These are phyloP conservation scores for Knoxdaviesia capensis DNA, from an alignment of 2,329 filamentous ascomycete species.

Conservation along the genomic window DNA sequence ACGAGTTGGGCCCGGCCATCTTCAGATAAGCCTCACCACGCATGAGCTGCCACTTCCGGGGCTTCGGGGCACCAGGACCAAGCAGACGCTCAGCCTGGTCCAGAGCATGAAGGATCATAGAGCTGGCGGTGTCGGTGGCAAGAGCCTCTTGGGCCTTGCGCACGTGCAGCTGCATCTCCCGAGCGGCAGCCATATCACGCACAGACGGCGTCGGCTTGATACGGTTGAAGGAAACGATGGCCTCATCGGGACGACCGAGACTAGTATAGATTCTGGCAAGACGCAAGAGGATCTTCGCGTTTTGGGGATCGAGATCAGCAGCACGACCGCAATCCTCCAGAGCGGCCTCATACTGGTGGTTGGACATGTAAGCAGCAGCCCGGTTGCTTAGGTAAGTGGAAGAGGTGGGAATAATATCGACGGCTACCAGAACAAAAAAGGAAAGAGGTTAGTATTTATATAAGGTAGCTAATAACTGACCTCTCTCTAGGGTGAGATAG, in stretches of 20 bases:
- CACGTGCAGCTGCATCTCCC: constrained; percentile 69
- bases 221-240: constrained; percentile 59
- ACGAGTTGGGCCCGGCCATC: constrained; percentile 74
- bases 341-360: constrained; percentile 57
- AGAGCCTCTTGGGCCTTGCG: constrained; percentile 61
- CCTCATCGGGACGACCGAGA: constrained; percentile 71
- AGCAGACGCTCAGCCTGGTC: constrained; percentile 76
- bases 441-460: background rate
- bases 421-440: constrained; percentile 37
- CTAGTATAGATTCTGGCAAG: constrained; percentile 79
- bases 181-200: constrained; percentile 69
- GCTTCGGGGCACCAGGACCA: constrained; percentile 53
- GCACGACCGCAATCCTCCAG: constrained; percentile 74
- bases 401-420: constrained; percentile 69
- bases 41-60: constrained; percentile 87
- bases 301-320: constrained; percentile 65
- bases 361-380: constrained; percentile 83
- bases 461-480: no score
- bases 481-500: constrained; percentile 1
- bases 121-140: constrained; percentile 55
- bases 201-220: constrained; percentile 64
- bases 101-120: constrained; percentile 80
- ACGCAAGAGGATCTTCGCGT: constrained; percentile 72
- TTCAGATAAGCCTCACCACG: constrained; percentile 79
- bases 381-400: constrained; percentile 88